These are phyloP conservation scores for Pterulicium gracile DNA, from an alignment of 1,284 basidiomycete species.

Conservation along the genomic window DNA sequence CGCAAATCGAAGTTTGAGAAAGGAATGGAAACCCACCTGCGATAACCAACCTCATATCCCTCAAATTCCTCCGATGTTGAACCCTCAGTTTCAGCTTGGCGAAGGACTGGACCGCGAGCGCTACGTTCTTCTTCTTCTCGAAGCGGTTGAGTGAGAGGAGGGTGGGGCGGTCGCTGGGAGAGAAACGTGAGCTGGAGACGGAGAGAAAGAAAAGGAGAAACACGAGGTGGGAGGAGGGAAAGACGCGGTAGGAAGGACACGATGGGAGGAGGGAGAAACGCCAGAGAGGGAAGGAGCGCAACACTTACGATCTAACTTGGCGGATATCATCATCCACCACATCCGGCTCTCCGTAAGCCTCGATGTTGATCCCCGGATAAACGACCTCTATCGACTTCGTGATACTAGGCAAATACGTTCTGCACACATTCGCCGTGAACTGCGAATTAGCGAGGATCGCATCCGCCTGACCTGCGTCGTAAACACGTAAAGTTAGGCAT, in stretches of 20 bases:
- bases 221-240: background rate
- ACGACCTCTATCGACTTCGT: conserved; percentile 59
- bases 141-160: conserved; percentile 91
- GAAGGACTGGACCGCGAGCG: conserved; percentile 77
- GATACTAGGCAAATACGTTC: conserved; percentile 67
- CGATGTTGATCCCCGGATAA: conserved; percentile 86
- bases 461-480: conserved; percentile 66
- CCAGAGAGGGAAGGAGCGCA: no score
- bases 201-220: background rate
- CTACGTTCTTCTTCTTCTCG: conserved; percentile 90
- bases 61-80: conserved; percentile 10
- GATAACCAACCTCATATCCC: conserved; percentile 53
- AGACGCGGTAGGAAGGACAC: no score
- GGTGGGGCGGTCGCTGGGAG: conserved; percentile 56
- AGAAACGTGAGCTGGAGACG: background rate
- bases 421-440: conserved; percentile 80
- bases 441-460: conserved; percentile 86
- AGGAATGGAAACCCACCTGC: conserved; percentile 43
- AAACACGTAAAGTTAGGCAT: conserved; percentile 2
- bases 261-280: no score
- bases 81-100: conserved; percentile 29
- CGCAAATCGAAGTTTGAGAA: no score
- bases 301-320: conserved; percentile 57
- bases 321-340: conserved; percentile 37
- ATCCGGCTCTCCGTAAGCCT: conserved; percentile 48